These are phyloP conservation scores for Phytophthora macrochlamydospora DNA, from an alignment of 352 stramenopile genomes.

Conservation along the genomic window DNA sequence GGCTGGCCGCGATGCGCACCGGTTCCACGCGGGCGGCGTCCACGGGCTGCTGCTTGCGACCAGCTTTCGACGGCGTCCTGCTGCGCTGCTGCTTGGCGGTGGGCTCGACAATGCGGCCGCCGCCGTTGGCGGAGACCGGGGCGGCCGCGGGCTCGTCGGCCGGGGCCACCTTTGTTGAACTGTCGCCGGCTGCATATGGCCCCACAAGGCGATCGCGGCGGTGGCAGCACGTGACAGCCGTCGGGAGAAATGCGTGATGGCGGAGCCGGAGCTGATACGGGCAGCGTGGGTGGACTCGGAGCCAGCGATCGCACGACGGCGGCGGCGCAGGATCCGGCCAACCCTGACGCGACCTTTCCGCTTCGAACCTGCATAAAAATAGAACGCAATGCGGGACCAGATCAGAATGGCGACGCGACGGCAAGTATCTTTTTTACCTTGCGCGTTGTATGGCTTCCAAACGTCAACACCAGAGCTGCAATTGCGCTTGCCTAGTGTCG, in stretches of 20 bases:
- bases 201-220: too few relatives aligned
- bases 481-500: too few relatives aligned
- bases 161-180: too few relatives aligned
- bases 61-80: too few relatives aligned
- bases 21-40: constrained; percentile 2
- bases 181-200: too few relatives aligned
- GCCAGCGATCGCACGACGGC: not conserved
- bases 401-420: constrained; percentile 21
- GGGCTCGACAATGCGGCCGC: not conserved
- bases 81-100: constrained; percentile 1
- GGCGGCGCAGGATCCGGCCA: too few relatives aligned
- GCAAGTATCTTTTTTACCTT: not conserved
- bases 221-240: not conserved
- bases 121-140: not conserved
- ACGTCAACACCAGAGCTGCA: too few relatives aligned
- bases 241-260: not conserved
- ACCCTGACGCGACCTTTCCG: too few relatives aligned
- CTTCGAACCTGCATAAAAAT: not conserved
- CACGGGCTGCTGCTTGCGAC: not conserved
- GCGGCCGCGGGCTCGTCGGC: too few relatives aligned
- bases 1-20: constrained; percentile 1
- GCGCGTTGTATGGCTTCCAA: not conserved
- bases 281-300: not conserved
- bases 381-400: not conserved
- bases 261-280: not conserved